phyloP scores from a whole-genome alignment of 345 rosid species.

The Citropsis articulata region DNA sequence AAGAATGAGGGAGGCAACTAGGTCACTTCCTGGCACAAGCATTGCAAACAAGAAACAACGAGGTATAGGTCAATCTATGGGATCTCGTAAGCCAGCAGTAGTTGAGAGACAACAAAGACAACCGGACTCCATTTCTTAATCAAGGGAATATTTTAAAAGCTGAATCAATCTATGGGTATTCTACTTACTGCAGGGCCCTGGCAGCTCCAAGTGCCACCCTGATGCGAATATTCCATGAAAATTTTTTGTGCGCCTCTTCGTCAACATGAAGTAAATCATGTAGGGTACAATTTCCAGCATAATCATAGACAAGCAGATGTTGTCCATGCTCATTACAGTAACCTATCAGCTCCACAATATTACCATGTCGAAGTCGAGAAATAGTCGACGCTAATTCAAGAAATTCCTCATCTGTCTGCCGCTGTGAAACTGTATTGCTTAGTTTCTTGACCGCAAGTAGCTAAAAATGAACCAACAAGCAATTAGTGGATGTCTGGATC shows the following conservation, averaged over 20 bases:
- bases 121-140: not conserved
- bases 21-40: not conserved
- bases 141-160: not conserved
- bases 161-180: not conserved
- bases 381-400: constrained; percentile 49
- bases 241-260: constrained; percentile 51
- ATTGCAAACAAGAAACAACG: not conserved
- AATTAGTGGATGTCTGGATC: constrained; percentile 7
- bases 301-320: constrained; percentile 64
- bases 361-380: constrained; percentile 60
- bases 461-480: constrained; percentile 32
- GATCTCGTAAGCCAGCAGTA: not conserved
- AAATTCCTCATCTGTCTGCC: constrained; percentile 60
- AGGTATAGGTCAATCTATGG: not conserved
- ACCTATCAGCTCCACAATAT: constrained; percentile 73
- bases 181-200: constrained; percentile 83
- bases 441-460: constrained; percentile 82
- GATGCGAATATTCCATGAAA: constrained; percentile 76
- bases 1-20: constrained; percentile 3
- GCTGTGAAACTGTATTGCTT: constrained; percentile 38
- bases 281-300: constrained; percentile 63
- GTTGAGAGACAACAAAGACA: constrained; percentile 1
- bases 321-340: constrained; percentile 84
- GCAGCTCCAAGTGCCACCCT: constrained; percentile 82
- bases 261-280: constrained; percentile 76